A percentile compares a stretch with the other conserved stretches of the same genome.
These are phyloP conservation scores for Boletales sp. DNA, from an alignment of 768 basidiomycete genomes.

Conservation along the genomic window DNA sequence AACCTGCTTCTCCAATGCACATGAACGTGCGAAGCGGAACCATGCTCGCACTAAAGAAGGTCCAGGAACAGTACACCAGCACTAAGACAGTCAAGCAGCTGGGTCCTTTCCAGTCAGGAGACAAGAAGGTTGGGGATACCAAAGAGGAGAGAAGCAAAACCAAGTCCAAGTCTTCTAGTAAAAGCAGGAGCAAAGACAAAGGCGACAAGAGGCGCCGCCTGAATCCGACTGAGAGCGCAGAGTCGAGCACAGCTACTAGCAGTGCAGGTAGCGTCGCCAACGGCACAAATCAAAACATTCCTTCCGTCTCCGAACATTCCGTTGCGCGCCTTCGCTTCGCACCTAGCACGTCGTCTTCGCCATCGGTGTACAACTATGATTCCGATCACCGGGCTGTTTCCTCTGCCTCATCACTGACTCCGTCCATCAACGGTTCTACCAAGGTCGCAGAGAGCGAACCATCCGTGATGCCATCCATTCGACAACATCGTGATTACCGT, in stretches of 20 bases:
- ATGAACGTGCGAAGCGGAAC: constrained; percentile 39
- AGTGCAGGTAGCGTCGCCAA: constrained; percentile 26
- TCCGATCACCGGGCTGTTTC: constrained; percentile 21
- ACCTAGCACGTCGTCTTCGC: constrained; percentile 18
- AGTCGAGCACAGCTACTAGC: constrained; percentile 29
- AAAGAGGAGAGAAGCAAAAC: constrained; percentile 21
- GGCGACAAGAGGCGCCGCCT: constrained; percentile 27
- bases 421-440: constrained; percentile 4
- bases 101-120: constrained; percentile 7
- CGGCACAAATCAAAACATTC: constrained; percentile 3
- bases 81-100: constrained; percentile 65
- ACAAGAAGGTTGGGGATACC: constrained; percentile 14
- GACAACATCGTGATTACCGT: constrained; percentile 20
- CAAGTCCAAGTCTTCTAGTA: constrained; percentile 21
- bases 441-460: constrained; percentile 7
- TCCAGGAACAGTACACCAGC: constrained; percentile 77
- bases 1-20: constrained; percentile 6
- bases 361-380: constrained; percentile 1
- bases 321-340: constrained; percentile 13
- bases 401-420: constrained; percentile 9
- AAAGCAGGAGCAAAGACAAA: constrained; percentile 30
- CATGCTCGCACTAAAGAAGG: constrained; percentile 66
- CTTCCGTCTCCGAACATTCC: constrained; percentile 8
- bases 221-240: constrained; percentile 30
- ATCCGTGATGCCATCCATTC: constrained; percentile 8